Base-by-base conservation (phyloP, 306 rosid genomes). In the Benincasa hispida region DNA sequence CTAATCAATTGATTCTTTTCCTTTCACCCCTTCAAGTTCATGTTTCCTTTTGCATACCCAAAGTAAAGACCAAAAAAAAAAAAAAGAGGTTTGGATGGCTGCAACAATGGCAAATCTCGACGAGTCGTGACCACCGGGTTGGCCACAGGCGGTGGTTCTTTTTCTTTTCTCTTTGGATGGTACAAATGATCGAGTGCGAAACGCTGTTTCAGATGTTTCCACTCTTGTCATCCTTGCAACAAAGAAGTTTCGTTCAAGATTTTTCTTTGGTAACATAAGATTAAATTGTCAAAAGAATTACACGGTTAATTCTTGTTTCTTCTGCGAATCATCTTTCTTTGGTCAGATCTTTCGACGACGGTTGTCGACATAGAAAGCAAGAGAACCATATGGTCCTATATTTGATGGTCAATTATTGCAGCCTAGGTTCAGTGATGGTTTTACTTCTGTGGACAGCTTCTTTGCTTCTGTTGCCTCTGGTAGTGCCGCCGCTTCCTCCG, bases 401-500 rank as follows among this genome's bases (percentile, higher is more conserved):
- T 37, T 67, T 50, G 12, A 78, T 78, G 81, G 22, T 68, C 17
- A 39, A 59, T 8, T 78, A 34, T 37, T 78, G 59, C 27, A 68
- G 68, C 30, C 17, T 55, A 8, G 24, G 21, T 32, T 68, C 81
- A 37, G 28, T 68, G 19, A 1, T 78, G 41, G 45, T 78, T 68
- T 27, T 78, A 18, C 42, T 55, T 9, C 1, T 78, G 28, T 67
- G 61, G 27, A 78, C 76, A 25, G 51, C 48, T 17, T 78, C 81
- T 34, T 39, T 78, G 24, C 34, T 78, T 61, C 55, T 78, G 14
- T 62, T 78, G 59, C 81, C 81, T 15, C 14, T 78, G 17, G 58
- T 78, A 42, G 37, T 78, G 68, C 81, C 81, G 35, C 81, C 81
- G 34, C 76, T 78, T 15, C 76, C 81, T 5, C 81, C 81, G 6